Evolutionary conservation across 2,329 filamentous ascomycete genomes (phyloP), one percentile per base, ranked within the genome.

Genomic region (Cladosporium halotolerans): DNA sequence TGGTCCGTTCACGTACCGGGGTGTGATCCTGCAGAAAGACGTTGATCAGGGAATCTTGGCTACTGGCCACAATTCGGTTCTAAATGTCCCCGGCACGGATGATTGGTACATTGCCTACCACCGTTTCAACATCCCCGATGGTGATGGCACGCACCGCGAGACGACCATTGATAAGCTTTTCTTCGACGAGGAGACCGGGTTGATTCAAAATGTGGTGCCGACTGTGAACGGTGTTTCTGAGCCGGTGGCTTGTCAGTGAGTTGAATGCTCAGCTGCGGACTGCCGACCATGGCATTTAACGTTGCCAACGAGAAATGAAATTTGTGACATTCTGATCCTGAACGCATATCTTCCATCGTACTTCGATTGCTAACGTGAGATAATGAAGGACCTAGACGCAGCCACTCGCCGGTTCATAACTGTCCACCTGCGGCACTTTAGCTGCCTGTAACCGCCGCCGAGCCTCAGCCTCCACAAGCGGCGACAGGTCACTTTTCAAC

Each of bases 41-140:
- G 52, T 57, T 1, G 62, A 64, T 0, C 61, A 70, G 48, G 73
- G 72, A 0, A 76, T 78, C n/a, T 61, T 76, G 5, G 75, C 65
- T 0, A 76, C 75, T 0, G 76, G 75, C 0, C 73, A 76, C 55
- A 70, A 72, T 58, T 75, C 73, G 0, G 69, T 77, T 3, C 57
- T 77, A 14, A 75, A 76, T 39, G 68, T 77, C 2, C 75, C 74
- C 0, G 71, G 69, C 0, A 76, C 73, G 0, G 74, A 78, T 55
- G 68, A 76, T 19, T 78, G 75, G 75, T 76, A 75, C 54, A 76
- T 78, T 32, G 74, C 69, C 0, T 78, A 78, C 45, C 75, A 78
- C 56, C 69, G 75, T 2, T 77, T 78, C 53, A 65, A 60, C 3
- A 76, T 77, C 31, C 75, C 75, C 0, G 62, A 66, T 39, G 75